Base-by-base conservation (phyloP, 164 flowering plant species). In the Pachysandra terminalis region DNA sequence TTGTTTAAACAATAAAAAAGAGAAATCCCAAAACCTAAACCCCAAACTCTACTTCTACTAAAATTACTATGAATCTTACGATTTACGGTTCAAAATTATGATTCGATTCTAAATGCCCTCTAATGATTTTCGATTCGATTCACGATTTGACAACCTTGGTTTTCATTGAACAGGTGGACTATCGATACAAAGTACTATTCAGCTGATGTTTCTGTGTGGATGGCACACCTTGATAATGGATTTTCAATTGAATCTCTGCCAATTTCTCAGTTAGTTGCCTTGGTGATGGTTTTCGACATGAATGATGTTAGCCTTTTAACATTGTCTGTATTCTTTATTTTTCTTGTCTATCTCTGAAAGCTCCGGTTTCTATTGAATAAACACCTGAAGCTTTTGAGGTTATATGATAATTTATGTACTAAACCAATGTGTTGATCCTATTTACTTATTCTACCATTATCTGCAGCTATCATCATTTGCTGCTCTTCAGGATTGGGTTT, bases 271-370 rank as follows among this genome's bases (percentile, higher is more conserved):
- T 59, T 85, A 76, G 86, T 77, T 71, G 96, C 98, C 41, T 68
- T 95, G 72, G 90, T 95, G 73, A 82, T 95, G 96, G 97, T 95
- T 70, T 95, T 90, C 37, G 96, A 91, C 79, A 63, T 82, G 84
- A 90, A 9, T 75, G 86, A 94, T 75, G 98, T 90, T 54, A 71
- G 85, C 45, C 56, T 64, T 63, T 24, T 45, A 35, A 15, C 40
- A 21, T 67, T 21, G 19, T 53, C 48, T 19, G 98, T 90, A 93
- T 55, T 23, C 3, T 28, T 37, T 19, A n/a, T 8, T 61, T 7
- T 37, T 12, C 71, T 63, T 9, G 60, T 27, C 56, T 56, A 21
- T 23, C 59, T 4, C 51, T 45, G 51, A 45, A 45, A 45, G 51
- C 51, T 45, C 10, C 51, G 1, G 6, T 22, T 3, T 40, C 28